phyloP scores from a whole-genome alignment of 1,139 yeast species.

The Candida neerlandica region DNA sequence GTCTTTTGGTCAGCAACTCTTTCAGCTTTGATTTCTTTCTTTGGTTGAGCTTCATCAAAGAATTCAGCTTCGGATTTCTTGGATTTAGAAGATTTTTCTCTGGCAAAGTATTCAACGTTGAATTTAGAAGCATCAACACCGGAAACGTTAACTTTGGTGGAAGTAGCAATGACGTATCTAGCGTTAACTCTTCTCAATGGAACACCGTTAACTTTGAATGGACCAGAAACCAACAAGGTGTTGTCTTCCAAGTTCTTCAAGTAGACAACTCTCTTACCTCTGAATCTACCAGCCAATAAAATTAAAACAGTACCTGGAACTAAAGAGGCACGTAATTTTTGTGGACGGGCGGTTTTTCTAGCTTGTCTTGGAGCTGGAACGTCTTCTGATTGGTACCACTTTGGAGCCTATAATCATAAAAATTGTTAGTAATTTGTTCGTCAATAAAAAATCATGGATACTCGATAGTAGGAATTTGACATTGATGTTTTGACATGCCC shows the following conservation, averaged over 20 bases:
- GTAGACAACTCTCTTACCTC: constrained; percentile 99
- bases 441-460: neutral
- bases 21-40: constrained; percentile 89
- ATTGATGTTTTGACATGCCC: neutral
- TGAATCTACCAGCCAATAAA: constrained; percentile 99
- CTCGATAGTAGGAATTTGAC: neutral
- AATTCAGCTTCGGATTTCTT: constrained; percentile 92
- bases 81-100: constrained; percentile 83
- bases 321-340: constrained; percentile 93
- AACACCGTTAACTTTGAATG: constrained; percentile 99
- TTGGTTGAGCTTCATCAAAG: constrained; percentile 85
- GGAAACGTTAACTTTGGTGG: constrained; percentile 82
- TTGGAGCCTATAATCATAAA: constrained; percentile 63
- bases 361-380: constrained; percentile 82
- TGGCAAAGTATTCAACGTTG: constrained; percentile 95
- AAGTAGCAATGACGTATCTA: constrained; percentile 98
- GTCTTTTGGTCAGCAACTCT: constrained; percentile 98
- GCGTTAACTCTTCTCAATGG: constrained; percentile 99
- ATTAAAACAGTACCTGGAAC: constrained; percentile 99
- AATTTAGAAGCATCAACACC: constrained; percentile 89
- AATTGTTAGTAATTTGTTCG: constrained; percentile 34
- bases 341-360: constrained; percentile 93
- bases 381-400: constrained; percentile 97
- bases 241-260: constrained; percentile 97
- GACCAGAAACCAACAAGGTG: constrained; percentile 98